Conservation (phyloP, 306 rosid genomes). For the Amphicarpaea edgeworthii region DNA sequence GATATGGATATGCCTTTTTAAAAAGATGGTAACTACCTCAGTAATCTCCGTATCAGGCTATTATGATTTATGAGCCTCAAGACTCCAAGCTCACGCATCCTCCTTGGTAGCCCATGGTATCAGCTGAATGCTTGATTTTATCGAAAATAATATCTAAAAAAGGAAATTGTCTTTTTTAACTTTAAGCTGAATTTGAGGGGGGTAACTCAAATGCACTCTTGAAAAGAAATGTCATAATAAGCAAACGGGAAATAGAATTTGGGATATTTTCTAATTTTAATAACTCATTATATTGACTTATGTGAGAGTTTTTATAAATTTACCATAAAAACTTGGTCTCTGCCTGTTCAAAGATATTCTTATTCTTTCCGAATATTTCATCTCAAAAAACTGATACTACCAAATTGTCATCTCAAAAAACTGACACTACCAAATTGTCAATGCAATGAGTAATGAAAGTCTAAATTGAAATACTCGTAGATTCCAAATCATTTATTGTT, state of each 20-base stretch:
- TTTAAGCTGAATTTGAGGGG: no score
- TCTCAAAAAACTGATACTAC: no score
- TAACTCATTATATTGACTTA: no score
- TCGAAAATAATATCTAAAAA: neutral
- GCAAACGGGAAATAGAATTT: no score
- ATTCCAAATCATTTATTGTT: neutral
- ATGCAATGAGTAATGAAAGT: neutral
- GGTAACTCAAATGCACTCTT: no score
- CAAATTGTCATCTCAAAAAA: no score
- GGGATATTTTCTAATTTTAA: no score
- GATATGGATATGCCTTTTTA: slow-evolving; percentile 23
- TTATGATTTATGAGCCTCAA: neutral
- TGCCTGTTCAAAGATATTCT: no score
- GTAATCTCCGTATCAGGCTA: neutral
- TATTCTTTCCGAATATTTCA: no score
- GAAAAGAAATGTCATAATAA: no score
- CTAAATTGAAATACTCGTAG: neutral
- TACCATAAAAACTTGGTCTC: no score
- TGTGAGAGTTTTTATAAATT: no score
- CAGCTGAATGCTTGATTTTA: neutral
- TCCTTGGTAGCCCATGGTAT: neutral
- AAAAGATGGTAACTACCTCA: neutral
- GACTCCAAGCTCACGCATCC: neutral
- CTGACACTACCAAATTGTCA: neutral
- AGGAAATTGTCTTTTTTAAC: neutral